Evolutionary conservation across 768 basidiomycete genomes (phyloP), one percentile per base, ranked within the genome.

Genomic region (Phaeolepiota aurea): DNA sequence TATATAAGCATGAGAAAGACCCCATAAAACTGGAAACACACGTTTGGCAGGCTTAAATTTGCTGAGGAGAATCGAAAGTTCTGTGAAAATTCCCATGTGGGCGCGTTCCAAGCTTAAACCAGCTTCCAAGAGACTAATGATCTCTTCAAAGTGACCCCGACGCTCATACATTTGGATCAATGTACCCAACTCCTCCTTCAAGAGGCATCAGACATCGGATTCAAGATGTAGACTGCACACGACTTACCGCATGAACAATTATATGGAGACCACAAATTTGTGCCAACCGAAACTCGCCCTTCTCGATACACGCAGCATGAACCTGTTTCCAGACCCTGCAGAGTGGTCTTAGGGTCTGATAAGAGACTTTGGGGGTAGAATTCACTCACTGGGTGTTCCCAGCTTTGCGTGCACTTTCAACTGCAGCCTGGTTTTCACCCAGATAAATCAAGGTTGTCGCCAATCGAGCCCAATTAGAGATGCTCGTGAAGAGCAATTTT

Each of bases 191-290:
- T 92, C 89, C 59, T 92, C 88, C 82, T 84, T 41, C 34, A 46
- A 34, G 47, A 32, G 38, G 12, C n/a, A 18, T 50, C 41, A 54
- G 42, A 41, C 12, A n/a, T 16, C 31, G 44, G 40, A 59, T 64
- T 32, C 32, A 16, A 38, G 15, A 5, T 19, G 5, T 13, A 33
- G 20, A 32, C 13, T 32, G 28, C n/a, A n/a, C n/a, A n/a, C n/a
- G 12, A 54, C 68, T 42, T 53, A 72, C 71, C 33, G 89, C 88
- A 62, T 97, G 91, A 18, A 99, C 96, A 47, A 99, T 82, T 54
- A 99, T 86, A 58, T 99, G 88, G 48, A 98, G 80, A 76, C 93
- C 96, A 57, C 94, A 98, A 54, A 99, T 98, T 76, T 98, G 93
- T 22, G 96, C 82, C 61, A 98, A 61, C 44, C 92, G 85, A 79